A percentile compares a stretch with the other conserved stretches of the same genome.
phyloP scores from a whole-genome alignment of 768 basidiomycete genomes.

The Rickenella mellea region DNA sequence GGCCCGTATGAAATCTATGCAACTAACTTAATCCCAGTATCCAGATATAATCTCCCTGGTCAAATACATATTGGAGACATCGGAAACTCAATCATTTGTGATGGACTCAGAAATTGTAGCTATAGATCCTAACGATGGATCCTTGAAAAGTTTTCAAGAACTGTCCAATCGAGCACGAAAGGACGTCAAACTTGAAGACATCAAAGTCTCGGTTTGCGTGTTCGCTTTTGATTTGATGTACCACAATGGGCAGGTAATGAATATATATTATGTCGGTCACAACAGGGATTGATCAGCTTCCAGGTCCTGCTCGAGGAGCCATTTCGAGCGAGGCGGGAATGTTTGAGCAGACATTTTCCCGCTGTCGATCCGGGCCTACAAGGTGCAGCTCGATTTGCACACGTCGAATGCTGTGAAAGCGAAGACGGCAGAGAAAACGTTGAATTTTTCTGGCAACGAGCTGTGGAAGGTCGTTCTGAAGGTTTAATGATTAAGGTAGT shows the following conservation, averaged over 20 bases:
- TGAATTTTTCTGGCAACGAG: constrained; percentile 66
- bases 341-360: constrained; percentile 58
- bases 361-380: constrained; percentile 34
- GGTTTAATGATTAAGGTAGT: constrained; percentile 85
- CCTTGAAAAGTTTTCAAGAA: constrained; percentile 75
- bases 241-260: constrained; percentile 64
- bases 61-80: constrained; percentile 33
- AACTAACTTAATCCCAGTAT: constrained; percentile 40
- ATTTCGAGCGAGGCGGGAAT: constrained; percentile 59
- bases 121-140: constrained; percentile 53
- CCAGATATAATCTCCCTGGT: constrained; percentile 68
- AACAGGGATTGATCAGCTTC: background rate
- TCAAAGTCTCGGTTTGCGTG: constrained; percentile 74
- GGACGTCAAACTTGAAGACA: constrained; percentile 64
- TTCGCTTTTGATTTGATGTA: constrained; percentile 88
- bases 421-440: constrained; percentile 50
- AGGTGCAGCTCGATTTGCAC: constrained; percentile 52
- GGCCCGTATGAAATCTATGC: background rate
- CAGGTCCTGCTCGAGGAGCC: constrained; percentile 61
- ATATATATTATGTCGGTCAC: constrained; percentile 4
- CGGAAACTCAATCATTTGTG: constrained; percentile 52
- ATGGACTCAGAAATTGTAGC: constrained; percentile 87
- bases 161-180: constrained; percentile 79
- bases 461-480: constrained; percentile 72
- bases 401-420: constrained; percentile 68